These are phyloP conservation scores for Botrytis porri DNA, from an alignment of 2,329 filamentous ascomycete species.

Conservation along the genomic window DNA sequence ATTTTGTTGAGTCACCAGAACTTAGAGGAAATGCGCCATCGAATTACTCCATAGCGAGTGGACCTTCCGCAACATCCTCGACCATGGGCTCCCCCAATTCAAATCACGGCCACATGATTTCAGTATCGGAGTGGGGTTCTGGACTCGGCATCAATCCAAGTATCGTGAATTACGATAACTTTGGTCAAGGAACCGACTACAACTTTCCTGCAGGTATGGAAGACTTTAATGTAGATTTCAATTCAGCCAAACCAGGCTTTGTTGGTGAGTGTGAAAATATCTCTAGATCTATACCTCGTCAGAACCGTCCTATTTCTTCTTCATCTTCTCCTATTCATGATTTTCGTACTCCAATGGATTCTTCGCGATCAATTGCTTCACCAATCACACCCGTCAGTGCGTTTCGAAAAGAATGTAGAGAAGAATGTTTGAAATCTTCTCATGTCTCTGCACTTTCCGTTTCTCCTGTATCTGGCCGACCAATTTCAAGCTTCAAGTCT, in stretches of 20 bases:
- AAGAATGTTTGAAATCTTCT: conserved; percentile 39
- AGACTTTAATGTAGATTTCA: conserved; percentile 40
- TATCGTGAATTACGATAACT: conserved; percentile 36
- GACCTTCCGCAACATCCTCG: conserved; percentile 37
- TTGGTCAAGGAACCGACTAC: conserved; percentile 34
- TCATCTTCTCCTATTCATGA: conserved; percentile 33
- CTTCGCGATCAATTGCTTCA: conserved; percentile 31
- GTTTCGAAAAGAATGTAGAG: conserved; percentile 24
- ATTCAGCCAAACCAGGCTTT: conserved; percentile 42
- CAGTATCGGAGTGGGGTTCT: conserved; percentile 35
- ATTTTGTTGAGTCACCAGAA: conserved; percentile 35
- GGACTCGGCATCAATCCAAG: conserved; percentile 36
- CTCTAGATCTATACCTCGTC: conserved; percentile 39
- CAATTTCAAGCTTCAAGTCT: conserved; percentile 31
- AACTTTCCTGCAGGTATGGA: conserved; percentile 38
- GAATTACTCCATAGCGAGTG: conserved; percentile 38
- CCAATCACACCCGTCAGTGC: conserved; percentile 33
- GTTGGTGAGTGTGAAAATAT: conserved; percentile 45
- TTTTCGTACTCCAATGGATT: conserved; percentile 30
- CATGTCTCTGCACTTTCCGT: conserved; percentile 39
- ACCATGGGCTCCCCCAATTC: conserved; percentile 38
- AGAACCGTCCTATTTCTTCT: conserved; percentile 29
- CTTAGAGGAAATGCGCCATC: conserved; percentile 33
- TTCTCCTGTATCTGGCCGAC: conserved; percentile 35
- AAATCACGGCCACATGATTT: conserved; percentile 33